A percentile compares a stretch with the other conserved stretches of the same genome.
phyloP scores from a whole-genome alignment of 1,284 basidiomycete genomes.

The Cronartium quercuum region DNA sequence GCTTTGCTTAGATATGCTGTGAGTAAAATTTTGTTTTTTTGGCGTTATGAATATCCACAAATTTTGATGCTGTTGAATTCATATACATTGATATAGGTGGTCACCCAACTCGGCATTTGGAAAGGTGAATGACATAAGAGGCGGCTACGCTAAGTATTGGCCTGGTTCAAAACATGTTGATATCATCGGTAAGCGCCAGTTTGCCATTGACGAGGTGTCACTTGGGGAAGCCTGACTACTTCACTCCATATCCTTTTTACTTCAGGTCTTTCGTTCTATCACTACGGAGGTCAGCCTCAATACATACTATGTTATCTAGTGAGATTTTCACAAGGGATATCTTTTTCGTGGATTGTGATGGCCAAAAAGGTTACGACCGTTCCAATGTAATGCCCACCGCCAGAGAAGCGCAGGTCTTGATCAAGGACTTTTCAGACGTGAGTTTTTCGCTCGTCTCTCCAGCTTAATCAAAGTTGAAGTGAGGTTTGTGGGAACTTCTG shows the following conservation, averaged over 20 bases:
- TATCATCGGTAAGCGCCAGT: conserved; percentile 5
- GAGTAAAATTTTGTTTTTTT: not conserved
- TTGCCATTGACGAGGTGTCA: not conserved
- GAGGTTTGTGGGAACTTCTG: not conserved
- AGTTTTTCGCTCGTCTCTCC: not conserved
- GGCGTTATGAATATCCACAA: not conserved
- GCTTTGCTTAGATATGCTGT: not conserved
- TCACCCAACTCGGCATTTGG: conserved; percentile 29
- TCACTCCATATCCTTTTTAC: not conserved
- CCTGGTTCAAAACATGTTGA: conserved; percentile 29
- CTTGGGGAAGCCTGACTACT: not conserved
- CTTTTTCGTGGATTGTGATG: not conserved
- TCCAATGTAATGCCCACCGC: conserved; percentile 15
- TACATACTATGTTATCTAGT: not conserved
- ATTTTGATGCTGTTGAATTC: not conserved
- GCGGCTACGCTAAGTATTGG: conserved; percentile 34
- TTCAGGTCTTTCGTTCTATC: conserved; percentile 31
- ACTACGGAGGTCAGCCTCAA: conserved; percentile 26
- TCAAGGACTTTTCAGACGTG: conserved; percentile 33
- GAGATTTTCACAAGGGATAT: not conserved
- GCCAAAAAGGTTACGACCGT: conserved; percentile 1
- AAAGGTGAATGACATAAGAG: not conserved
- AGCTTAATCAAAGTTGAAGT: not conserved
- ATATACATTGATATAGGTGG: conserved; percentile 19
- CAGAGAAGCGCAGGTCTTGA: conserved; percentile 9